Conservation (phyloP, 2,329 filamentous ascomycete genomes). For the Fusarium nurragi region DNA sequence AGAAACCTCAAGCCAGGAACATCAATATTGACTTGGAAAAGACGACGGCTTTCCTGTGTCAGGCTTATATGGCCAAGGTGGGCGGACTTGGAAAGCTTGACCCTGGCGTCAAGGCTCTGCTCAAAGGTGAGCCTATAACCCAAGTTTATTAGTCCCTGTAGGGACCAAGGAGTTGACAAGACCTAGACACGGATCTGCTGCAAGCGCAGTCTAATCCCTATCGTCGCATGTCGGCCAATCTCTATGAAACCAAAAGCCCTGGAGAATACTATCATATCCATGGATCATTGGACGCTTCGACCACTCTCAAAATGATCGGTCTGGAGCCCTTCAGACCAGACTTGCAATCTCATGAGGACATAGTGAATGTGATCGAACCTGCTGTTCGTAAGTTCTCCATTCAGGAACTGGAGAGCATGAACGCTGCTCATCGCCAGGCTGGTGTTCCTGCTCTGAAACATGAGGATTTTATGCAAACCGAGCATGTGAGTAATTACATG, state of each 20-base stretch:
- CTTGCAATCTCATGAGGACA: constrained; percentile 67
- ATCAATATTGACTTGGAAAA: constrained; percentile 51
- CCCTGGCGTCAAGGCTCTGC: constrained; percentile 44
- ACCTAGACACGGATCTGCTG: constrained; percentile 74
- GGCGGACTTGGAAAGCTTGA: constrained; percentile 53
- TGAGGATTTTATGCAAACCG: constrained; percentile 66
- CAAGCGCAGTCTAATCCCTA: constrained; percentile 76
- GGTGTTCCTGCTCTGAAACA: constrained; percentile 68
- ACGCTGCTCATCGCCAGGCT: constrained; percentile 65
- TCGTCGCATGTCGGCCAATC: constrained; percentile 75
- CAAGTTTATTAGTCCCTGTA: rapidly evolving
- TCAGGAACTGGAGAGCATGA: constrained; percentile 66
- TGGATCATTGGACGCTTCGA: constrained; percentile 76
- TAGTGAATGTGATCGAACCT: constrained; percentile 67
- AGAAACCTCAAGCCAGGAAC: constrained; percentile 9
- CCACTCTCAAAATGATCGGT: constrained; percentile 75
- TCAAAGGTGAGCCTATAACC: constrained; percentile 42
- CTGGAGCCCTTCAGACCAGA: constrained; percentile 69
- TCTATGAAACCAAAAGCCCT: constrained; percentile 73
- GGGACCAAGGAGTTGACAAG: not conserved
- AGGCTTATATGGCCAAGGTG: constrained; percentile 50
- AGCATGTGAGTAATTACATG: constrained; percentile 46
- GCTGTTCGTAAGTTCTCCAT: constrained; percentile 65
- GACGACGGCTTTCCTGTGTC: constrained; percentile 55
- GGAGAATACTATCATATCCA: constrained; percentile 80